Evolutionary conservation across 2,329 filamentous ascomycete species (phyloP).

Genomic region (Phaeosphaeriaceae sp.): DNA sequence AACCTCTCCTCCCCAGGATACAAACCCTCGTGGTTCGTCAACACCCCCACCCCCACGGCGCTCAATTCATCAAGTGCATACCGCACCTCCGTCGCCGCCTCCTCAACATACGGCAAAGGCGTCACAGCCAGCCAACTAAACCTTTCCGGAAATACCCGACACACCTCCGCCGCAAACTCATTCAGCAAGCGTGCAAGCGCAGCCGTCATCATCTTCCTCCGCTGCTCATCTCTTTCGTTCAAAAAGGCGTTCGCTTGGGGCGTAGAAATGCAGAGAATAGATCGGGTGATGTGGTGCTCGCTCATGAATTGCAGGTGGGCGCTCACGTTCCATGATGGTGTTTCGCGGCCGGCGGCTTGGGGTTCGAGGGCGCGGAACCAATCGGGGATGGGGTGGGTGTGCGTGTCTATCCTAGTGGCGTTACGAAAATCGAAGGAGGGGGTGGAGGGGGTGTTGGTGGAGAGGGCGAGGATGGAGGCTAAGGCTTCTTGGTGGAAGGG

Average conservation of each 20-base stretch:
- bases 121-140: conserved; percentile 39
- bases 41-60: conserved; percentile 39
- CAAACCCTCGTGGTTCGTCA: conserved; percentile 44
- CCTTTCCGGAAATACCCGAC: conserved; percentile 28
- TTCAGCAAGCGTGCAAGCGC: conserved; percentile 47
- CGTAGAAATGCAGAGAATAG: conserved; percentile 42
- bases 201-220: conserved; percentile 30
- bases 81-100: conserved; percentile 34
- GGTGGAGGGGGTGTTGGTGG: conserved; percentile 7
- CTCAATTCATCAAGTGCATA: conserved; percentile 40
- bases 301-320: conserved; percentile 44
- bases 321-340: conserved; percentile 37
- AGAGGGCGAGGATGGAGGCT: conserved; percentile 32
- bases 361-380: conserved; percentile 44
- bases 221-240: conserved; percentile 11
- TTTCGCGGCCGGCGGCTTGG: conserved; percentile 41
- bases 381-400: conserved; percentile 44
- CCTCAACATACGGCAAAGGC: conserved; percentile 40
- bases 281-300: conserved; percentile 31
- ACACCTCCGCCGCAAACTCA: conserved; percentile 36
- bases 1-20: conserved; percentile 41
- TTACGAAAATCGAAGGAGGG: conserved; percentile 14
- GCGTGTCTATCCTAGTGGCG: conserved; percentile 42
- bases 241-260: conserved; percentile 45
- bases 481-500: conserved; percentile 40